phyloP scores from a whole-genome alignment of 305 asterid species.

The Fraxinus baroniana region DNA sequence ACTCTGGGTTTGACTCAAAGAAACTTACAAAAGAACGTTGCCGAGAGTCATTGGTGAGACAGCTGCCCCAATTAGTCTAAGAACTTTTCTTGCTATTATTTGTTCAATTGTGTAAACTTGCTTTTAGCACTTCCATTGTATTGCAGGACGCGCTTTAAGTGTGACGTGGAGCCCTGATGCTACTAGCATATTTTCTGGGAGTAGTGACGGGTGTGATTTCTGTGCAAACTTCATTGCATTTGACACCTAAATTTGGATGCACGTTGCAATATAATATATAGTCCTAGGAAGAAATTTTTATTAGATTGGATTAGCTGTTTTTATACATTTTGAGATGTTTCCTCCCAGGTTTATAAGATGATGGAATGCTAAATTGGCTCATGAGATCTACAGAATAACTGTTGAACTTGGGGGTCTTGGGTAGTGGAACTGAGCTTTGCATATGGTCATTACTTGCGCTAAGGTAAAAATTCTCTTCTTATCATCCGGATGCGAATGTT shows the following conservation, averaged over 20 bases:
- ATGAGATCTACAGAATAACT: constrained; percentile 78
- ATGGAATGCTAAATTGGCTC: constrained; percentile 73
- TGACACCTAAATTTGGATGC: background rate
- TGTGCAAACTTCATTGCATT: background rate
- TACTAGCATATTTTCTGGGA: constrained; percentile 75
- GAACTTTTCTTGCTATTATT: background rate
- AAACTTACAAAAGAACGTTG: constrained; percentile 53
- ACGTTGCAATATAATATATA: background rate
- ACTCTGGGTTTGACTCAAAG: constrained; percentile 43
- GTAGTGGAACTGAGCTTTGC: constrained; percentile 69
- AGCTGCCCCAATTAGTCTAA: constrained; percentile 29
- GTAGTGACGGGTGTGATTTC: constrained; percentile 64
- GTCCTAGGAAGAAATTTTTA: background rate
- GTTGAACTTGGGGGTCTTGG: constrained; percentile 77
- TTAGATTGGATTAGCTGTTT: background rate
- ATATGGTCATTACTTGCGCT: constrained; percentile 87
- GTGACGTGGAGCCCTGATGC: constrained; percentile 87
- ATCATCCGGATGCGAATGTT: background rate
- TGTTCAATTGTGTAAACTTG: constrained; percentile 9
- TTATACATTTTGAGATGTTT: constrained; percentile 12
- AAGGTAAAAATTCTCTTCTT: constrained; percentile 40
- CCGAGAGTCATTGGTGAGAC: constrained; percentile 90
- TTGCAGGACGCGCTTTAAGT: constrained; percentile 66
- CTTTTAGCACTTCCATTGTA: constrained; percentile 1
- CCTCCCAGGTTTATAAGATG: constrained; percentile 74